Evolutionary conservation across 2,329 filamentous ascomycete genomes (phyloP), one percentile per base, ranked within the genome.

Genomic region (Mycocentrospora acerina): DNA sequence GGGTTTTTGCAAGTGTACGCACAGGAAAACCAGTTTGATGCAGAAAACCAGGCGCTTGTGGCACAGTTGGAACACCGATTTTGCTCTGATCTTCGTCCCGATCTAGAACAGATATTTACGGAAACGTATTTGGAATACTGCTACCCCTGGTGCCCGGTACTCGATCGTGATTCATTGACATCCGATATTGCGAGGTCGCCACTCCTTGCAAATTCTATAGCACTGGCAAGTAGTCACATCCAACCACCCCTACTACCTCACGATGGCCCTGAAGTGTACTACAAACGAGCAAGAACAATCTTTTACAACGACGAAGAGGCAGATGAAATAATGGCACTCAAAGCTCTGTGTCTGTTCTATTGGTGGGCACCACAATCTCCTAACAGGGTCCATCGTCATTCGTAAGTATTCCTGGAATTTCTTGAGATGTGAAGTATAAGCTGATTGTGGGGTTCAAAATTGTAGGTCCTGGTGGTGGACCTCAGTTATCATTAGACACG

Each of bases 291-390:
- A 16, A 44, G 48, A 27, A 51, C 29, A 1, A 55, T 51, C 5
- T 55, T 55, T 32, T 55, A 55, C 31, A 48, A 55, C 1, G 49
- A 55, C 24, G 46, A 53, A 31, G 52, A 55, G 35, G 47, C 52
- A 10, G 44, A 53, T 29, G 42, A 41, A 26, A 41, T 46, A 17
- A 55, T 40, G n/a, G 34, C 43, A 12, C 37, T 55, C 5, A 51
- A 50, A 32, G 47, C 52, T 7, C 34, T 55, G 1, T 55, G 47
- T 28, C 19, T 55, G 12, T 55, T 55, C 29, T 55, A 55, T 25
- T 55, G 49, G 52, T 55, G 49, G 52, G 52, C 52, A 18, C 52
- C 52, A 27, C 45, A 51, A 24, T 39, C 49, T 2, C 45, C 50
- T 19, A 46, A 40, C 16, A 30, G 52, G 28, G 52, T 55, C 3